Evolutionary conservation across 345 rosid species (phyloP).

Genomic region (Eucalyptus albens): DNA sequence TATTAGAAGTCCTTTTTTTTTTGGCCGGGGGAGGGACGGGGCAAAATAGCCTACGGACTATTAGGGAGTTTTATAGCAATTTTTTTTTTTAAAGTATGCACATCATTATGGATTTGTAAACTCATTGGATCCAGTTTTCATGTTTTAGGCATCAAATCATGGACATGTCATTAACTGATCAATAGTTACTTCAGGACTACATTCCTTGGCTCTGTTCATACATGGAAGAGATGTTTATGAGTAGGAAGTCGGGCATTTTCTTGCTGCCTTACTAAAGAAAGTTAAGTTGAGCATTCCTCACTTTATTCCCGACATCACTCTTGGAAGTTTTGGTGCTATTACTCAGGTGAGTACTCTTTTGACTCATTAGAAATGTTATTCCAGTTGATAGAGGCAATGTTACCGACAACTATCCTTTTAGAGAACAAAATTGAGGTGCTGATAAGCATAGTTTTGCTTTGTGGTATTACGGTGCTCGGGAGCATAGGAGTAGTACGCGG

Average conservation of each 20-base stretch:
- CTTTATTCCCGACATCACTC: slow-evolving; percentile 89
- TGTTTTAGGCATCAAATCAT: too few species aligned
- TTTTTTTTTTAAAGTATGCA: background rate
- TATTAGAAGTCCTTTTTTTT: background rate
- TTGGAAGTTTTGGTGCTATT: slow-evolving; percentile 96
- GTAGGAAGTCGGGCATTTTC: slow-evolving; percentile 87
- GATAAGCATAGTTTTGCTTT: background rate
- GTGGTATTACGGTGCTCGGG: too few species aligned
- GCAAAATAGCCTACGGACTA: background rate
- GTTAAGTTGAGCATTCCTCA: slow-evolving; percentile 87
- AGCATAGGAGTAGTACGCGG: too few species aligned
- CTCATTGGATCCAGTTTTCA: background rate
- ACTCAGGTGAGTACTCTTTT: slow-evolving; percentile 44
- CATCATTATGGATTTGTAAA: background rate
- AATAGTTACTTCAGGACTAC: too few species aligned
- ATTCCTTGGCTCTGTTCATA: background rate
- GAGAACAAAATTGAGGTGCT: background rate
- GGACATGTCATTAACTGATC: too few species aligned
- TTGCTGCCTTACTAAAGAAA: slow-evolving; percentile 87
- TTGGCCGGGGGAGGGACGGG: background rate
- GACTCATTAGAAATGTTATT: background rate
- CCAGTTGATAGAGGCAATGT: background rate
- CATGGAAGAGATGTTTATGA: slow-evolving; percentile 1
- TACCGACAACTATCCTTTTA: background rate
- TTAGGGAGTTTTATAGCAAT: background rate